Evolutionary conservation across 2,329 filamentous ascomycete genomes (phyloP).

Genomic region (Fusarium camptoceras): DNA sequence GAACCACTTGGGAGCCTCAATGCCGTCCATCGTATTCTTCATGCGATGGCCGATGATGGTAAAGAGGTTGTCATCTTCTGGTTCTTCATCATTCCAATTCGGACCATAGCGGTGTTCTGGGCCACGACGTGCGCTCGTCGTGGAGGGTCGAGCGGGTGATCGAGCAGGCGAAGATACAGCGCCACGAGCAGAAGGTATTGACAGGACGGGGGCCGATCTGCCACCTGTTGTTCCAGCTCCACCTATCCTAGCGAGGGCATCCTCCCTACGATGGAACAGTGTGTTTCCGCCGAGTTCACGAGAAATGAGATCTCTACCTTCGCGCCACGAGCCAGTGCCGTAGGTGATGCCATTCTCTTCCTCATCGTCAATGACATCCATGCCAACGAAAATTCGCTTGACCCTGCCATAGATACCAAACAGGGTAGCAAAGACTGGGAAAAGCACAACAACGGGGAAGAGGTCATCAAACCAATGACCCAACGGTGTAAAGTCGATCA

Average conservation of each 20-base stretch:
- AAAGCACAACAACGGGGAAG: conserved; percentile 87
- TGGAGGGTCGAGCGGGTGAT: conserved; percentile 56
- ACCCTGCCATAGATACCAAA: conserved; percentile 91
- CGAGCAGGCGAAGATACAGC: conserved; percentile 53
- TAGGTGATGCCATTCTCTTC: conserved; percentile 73
- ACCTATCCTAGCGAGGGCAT: conserved; percentile 53
- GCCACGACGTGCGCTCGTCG: conserved; percentile 45
- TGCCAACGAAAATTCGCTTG: conserved; percentile 82
- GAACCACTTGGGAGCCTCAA: conserved; percentile 86
- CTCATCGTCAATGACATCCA: conserved; percentile 79
- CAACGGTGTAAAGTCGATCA: conserved; percentile 85
- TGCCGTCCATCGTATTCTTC: conserved; percentile 89
- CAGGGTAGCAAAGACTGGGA: conserved; percentile 85
- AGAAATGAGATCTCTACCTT: conserved; percentile 90
- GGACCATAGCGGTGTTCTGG: conserved; percentile 44
- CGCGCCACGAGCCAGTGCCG: conserved; percentile 87
- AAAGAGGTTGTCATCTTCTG: conserved; percentile 85
- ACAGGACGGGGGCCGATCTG: conserved; percentile 60
- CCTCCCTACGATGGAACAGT: conserved; percentile 62
- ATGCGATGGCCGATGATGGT: conserved; percentile 85
- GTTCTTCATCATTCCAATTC: conserved; percentile 64
- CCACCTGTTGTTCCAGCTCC: conserved; percentile 43
- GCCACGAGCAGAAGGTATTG: conserved; percentile 58
- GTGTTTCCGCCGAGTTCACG: conserved; percentile 79
- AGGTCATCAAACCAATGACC: conserved; percentile 87